phyloP scores from a whole-genome alignment of 2,329 filamentous ascomycete species.

The Aspergillus carbonarius region DNA sequence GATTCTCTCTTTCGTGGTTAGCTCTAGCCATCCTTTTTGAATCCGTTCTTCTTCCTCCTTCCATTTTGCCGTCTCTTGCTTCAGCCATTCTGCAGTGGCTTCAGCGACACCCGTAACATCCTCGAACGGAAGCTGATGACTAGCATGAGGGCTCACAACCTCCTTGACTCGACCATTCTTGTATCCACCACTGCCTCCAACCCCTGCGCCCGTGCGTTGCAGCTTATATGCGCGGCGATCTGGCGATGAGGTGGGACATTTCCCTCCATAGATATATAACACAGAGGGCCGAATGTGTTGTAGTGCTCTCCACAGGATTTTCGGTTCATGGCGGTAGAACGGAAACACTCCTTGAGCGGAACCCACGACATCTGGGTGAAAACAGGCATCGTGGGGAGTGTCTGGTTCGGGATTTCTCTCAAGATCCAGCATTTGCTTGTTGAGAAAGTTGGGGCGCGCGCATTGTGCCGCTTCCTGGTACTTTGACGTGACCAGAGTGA shows the following conservation, averaged over 20 bases:
- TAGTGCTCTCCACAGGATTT: background rate
- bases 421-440: background rate
- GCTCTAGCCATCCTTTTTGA: background rate
- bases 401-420: background rate
- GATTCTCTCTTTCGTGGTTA: background rate
- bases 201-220: background rate
- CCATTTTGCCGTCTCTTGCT: background rate
- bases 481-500: conserved; percentile 70
- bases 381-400: background rate
- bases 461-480: conserved; percentile 67
- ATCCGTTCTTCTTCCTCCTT: background rate
- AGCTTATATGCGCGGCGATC: background rate
- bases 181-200: conserved; percentile 5
- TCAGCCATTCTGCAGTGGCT: background rate
- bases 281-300: conserved; percentile 3
- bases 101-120: background rate
- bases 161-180: background rate
- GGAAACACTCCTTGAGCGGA: background rate
- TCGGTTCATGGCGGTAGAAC: conserved; percentile 6
- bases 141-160: background rate
- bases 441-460: conserved; percentile 27
- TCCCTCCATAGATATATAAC: conserved; percentile 5
- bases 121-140: conserved; percentile 7
- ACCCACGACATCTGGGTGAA: background rate
- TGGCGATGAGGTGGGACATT: background rate